These are phyloP conservation scores for Straminergon stramineum DNA, from an alignment of 225 moss, liverwort and hornwort species.

Conservation along the genomic window DNA sequence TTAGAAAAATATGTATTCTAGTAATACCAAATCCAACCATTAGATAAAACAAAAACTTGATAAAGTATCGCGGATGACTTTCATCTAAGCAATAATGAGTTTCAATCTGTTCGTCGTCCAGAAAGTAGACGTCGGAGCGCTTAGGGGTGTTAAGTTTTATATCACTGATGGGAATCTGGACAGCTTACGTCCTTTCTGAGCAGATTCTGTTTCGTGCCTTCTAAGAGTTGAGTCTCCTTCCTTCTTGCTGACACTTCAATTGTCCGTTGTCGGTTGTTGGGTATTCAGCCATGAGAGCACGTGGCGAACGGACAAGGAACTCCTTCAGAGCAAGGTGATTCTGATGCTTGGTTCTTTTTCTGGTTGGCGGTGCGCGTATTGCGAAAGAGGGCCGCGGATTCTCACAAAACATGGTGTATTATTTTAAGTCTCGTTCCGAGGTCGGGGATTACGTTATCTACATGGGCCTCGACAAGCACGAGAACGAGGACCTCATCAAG, in stretches of 20 bases:
- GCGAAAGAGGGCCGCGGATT: not conserved
- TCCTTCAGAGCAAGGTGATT: not conserved
- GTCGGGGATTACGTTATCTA: slow-evolving; percentile 75
- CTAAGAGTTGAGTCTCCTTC: not conserved
- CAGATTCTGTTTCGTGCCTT: not conserved
- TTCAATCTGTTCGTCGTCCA: too few species aligned
- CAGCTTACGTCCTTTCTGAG: not conserved
- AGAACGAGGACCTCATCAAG: slow-evolving; percentile 98
- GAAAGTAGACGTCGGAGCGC: too few species aligned
- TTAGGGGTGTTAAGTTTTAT: too few species aligned
- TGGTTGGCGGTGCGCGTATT: not conserved
- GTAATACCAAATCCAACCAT: too few species aligned
- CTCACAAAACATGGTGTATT: slow-evolving; percentile 59
- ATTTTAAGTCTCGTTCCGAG: slow-evolving; percentile 86
- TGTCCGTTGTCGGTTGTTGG: not conserved
- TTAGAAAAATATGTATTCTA: too few species aligned
- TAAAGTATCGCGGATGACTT: too few species aligned
- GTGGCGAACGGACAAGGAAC: not conserved
- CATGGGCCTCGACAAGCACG: slow-evolving; percentile 99
- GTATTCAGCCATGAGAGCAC: not conserved
- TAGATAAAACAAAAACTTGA: too few species aligned
- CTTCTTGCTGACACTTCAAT: not conserved
- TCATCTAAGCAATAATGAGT: too few species aligned
- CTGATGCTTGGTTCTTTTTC: not conserved
- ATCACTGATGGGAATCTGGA: too few species aligned